Evolutionary conservation across 495 filamentous ascomycete genomes (phyloP).

Genomic region (Daldinia caldariorum): DNA sequence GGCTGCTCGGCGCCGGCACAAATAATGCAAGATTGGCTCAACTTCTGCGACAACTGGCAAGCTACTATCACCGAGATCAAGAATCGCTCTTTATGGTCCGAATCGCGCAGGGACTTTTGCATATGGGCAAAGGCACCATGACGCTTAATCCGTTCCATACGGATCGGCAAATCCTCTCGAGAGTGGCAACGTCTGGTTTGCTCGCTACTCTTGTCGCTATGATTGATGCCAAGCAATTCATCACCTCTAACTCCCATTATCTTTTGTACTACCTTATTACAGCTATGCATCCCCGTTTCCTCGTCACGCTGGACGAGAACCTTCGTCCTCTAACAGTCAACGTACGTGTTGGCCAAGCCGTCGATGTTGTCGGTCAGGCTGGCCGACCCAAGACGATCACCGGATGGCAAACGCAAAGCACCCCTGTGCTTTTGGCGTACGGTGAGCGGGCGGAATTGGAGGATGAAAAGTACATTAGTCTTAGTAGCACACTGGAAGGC

Average conservation of each 20-base stretch:
- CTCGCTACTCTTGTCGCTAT: slow-evolving; percentile 89
- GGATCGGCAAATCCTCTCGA: slow-evolving; percentile 92
- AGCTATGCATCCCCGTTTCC: slow-evolving; percentile 96
- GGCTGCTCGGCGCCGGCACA: slow-evolving; percentile 93
- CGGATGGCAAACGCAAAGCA: slow-evolving; percentile 99
- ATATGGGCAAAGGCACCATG: slow-evolving; percentile 99
- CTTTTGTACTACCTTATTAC: slow-evolving; percentile 97
- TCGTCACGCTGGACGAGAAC: slow-evolving; percentile 94
- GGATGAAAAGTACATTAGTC: slow-evolving; percentile 93
- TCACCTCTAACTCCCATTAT: slow-evolving; percentile 88
- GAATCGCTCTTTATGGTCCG: slow-evolving; percentile 98
- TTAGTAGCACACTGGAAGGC: slow-evolving; percentile 91
- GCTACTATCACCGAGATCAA: slow-evolving; percentile 96
- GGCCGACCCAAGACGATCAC: slow-evolving; percentile 98
- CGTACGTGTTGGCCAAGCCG: slow-evolving; percentile 95
- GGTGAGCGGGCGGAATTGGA: slow-evolving; percentile 97
- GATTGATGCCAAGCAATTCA: slow-evolving; percentile 94
- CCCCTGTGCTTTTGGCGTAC: slow-evolving; percentile 89
- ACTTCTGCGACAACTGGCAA: slow-evolving; percentile 90
- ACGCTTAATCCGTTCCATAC: slow-evolving; percentile 98
- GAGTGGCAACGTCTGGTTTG: slow-evolving; percentile 88
- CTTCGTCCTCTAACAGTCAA: slow-evolving; percentile 94
- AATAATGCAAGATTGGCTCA: slow-evolving; percentile 98
- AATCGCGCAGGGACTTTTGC: slow-evolving; percentile 95
- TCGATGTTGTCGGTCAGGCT: slow-evolving; percentile 97